A percentile compares a stretch with the other conserved stretches of the same genome.
These are phyloP conservation scores for Diaporthe amygdali DNA, from an alignment of 2,329 filamentous ascomycete genomes.

Conservation along the genomic window DNA sequence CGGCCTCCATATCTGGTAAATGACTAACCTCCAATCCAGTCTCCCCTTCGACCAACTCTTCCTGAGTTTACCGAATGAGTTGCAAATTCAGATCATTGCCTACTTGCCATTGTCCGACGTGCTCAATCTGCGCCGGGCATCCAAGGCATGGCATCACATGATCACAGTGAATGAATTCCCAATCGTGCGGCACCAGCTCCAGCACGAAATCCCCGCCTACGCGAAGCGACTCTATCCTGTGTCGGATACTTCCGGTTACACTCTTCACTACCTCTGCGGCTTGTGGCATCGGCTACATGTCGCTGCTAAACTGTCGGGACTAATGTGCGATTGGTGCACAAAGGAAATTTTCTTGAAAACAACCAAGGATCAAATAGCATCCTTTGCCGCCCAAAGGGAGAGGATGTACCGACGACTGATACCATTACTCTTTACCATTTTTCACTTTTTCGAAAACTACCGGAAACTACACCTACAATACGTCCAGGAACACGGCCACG, in stretches of 20 bases:
- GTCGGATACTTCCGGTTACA: constrained; percentile 52
- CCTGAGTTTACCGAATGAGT: constrained; percentile 61
- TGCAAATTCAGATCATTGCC: constrained; percentile 67
- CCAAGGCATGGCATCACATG: constrained; percentile 63
- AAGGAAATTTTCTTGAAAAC: constrained; percentile 68
- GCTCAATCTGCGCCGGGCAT: constrained; percentile 62
- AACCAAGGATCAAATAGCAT: constrained; percentile 57
- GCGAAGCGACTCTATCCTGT: constrained; percentile 64
- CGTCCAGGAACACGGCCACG: constrained; percentile 57
- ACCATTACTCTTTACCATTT: constrained; percentile 67
- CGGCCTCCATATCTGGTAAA: not conserved
- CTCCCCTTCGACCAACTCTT: constrained; percentile 63
- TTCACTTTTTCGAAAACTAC: constrained; percentile 72
- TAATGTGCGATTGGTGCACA: constrained; percentile 69
- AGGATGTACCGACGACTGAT: constrained; percentile 70
- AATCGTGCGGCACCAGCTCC: constrained; percentile 66
- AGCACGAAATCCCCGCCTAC: constrained; percentile 65
- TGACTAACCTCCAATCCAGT: constrained; percentile 29
- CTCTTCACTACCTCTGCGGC: constrained; percentile 66
- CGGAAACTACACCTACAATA: constrained; percentile 63
- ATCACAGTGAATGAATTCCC: constrained; percentile 65
- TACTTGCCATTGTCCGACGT: constrained; percentile 65
- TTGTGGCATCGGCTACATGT: constrained; percentile 71
- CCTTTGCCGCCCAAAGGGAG: constrained; percentile 66
- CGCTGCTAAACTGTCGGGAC: constrained; percentile 63